Evolutionary conservation across 2,329 filamentous ascomycete species (phyloP).

Genomic region (Sarocladium brachiariae): DNA sequence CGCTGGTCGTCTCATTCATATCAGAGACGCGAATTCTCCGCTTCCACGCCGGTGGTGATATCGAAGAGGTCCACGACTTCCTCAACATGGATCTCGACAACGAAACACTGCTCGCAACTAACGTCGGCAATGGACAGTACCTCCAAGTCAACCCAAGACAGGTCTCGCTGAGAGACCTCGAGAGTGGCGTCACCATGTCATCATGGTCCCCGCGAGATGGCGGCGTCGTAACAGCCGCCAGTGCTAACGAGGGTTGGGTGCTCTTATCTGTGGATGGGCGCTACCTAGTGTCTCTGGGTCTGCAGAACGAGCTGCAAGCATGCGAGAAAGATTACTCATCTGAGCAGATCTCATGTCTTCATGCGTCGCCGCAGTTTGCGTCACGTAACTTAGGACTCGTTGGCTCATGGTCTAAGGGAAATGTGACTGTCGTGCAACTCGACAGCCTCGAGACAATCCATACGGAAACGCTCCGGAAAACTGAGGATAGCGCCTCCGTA

Average conservation of each 20-base stretch:
- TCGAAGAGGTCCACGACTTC: conserved; percentile 80
- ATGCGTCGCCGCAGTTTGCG: conserved; percentile 45
- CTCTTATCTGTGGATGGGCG: conserved; percentile 71
- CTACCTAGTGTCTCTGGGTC: conserved; percentile 61
- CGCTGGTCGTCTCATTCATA: conserved; percentile 71
- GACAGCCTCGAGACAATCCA: conserved; percentile 58
- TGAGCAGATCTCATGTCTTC: conserved; percentile 80
- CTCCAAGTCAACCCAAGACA: conserved; percentile 68
- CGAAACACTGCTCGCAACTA: conserved; percentile 65
- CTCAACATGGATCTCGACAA: conserved; percentile 62
- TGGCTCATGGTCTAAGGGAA: conserved; percentile 82
- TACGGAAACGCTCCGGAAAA: conserved; percentile 53
- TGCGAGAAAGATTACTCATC: conserved; percentile 1
- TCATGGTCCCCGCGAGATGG: conserved; percentile 49
- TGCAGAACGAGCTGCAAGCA: conserved; percentile 50
- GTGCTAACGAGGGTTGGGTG: conserved; percentile 62
- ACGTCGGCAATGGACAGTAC: conserved; percentile 55
- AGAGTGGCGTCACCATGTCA: conserved; percentile 45
- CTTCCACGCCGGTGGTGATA: conserved; percentile 66
- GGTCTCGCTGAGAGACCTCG: conserved; percentile 56
- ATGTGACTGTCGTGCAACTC: conserved; percentile 67
- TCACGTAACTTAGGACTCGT: conserved; percentile 61
- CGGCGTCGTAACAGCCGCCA: conserved; percentile 67
- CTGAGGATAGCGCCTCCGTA: conserved; percentile 65
- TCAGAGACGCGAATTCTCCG: conserved; percentile 77